phyloP scores from a whole-genome alignment of 2,329 filamentous ascomycete species.

The Balansia obtecta region DNA sequence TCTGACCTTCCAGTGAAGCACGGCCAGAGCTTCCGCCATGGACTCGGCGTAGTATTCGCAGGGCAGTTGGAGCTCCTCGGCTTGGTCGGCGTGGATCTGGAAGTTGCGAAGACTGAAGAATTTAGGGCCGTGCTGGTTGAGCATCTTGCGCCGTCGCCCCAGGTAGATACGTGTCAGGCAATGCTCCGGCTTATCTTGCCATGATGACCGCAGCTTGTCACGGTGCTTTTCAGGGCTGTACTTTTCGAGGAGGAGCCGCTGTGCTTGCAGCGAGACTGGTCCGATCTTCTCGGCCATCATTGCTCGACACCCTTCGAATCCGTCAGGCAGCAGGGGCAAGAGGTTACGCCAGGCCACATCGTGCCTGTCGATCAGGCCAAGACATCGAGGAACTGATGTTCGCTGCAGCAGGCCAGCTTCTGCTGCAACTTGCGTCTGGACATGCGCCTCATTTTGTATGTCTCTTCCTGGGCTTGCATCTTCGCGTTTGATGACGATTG shows the following conservation, averaged over 20 bases:
- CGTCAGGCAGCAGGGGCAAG: slow-evolving; percentile 10
- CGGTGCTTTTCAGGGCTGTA: slow-evolving; percentile 8
- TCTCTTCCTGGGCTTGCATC: slow-evolving; percentile 6
- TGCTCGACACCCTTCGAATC: slow-evolving; percentile 14
- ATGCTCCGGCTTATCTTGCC: slow-evolving; percentile 23
- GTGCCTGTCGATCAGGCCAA: neutral
- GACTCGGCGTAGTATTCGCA: slow-evolving; percentile 22
- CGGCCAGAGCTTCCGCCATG: slow-evolving; percentile 38
- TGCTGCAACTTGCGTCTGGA: slow-evolving; percentile 1
- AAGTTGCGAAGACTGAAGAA: slow-evolving; percentile 34
- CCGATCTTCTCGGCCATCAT: slow-evolving; percentile 19
- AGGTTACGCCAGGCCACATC: slow-evolving; percentile 9
- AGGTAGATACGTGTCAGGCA: slow-evolving; percentile 39
- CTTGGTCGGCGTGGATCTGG: slow-evolving; percentile 35
- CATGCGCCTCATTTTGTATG: slow-evolving; percentile 1
- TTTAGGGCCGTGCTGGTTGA: slow-evolving; percentile 2
- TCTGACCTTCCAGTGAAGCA: slow-evolving; percentile 34
- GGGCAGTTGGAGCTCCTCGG: slow-evolving; percentile 28
- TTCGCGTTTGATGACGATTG: slow-evolving; percentile 4
- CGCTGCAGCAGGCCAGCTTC: neutral
- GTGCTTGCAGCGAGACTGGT: slow-evolving; percentile 8
- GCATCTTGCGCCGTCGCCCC: slow-evolving; percentile 19
- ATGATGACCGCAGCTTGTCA: slow-evolving; percentile 1
- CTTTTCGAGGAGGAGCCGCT: slow-evolving; percentile 10
- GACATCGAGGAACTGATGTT: neutral